Percentiles rank a stretch among this genome's conserved stretches.
Conservation (phyloP, 2,329 filamentous ascomycete genomes). For the Aureobasidium musti region DNA sequence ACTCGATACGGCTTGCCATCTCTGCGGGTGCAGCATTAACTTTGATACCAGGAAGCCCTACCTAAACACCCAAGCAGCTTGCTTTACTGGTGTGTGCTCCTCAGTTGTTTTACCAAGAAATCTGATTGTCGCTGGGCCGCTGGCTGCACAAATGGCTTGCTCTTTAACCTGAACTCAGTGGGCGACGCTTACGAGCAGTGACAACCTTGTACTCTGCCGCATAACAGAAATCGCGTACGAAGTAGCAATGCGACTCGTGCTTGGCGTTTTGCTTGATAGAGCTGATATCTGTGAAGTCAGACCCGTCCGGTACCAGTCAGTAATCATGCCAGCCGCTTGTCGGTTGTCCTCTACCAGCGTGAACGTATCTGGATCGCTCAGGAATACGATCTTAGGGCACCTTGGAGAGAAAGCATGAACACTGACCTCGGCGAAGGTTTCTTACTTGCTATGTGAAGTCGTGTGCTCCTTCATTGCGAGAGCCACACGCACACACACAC, state of each 20-base stretch:
- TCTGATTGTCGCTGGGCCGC: background rate
- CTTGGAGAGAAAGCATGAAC: background rate
- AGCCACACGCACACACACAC: background rate
- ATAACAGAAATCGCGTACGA: constrained; percentile 1
- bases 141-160: background rate
- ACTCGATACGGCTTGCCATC: constrained; percentile 1
- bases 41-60: background rate
- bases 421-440: background rate
- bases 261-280: background rate
- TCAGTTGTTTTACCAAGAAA: background rate
- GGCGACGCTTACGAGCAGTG: background rate
- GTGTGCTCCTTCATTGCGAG: background rate
- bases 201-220: constrained; percentile 4
- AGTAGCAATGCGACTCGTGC: background rate
- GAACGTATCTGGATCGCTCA: background rate
- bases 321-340: background rate
- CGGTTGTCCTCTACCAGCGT: background rate
- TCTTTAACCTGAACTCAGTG: background rate
- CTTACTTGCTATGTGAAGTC: background rate
- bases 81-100: background rate
- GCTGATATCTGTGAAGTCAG: constrained; percentile 10
- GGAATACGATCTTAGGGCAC: background rate
- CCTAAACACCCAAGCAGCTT: background rate
- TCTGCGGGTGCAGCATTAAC: background rate
- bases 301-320: background rate